Percentiles rank a stretch among this genome's conserved stretches.
phyloP scores from a whole-genome alignment of 139 green algal species.

The Chlorella vulgaris region DNA sequence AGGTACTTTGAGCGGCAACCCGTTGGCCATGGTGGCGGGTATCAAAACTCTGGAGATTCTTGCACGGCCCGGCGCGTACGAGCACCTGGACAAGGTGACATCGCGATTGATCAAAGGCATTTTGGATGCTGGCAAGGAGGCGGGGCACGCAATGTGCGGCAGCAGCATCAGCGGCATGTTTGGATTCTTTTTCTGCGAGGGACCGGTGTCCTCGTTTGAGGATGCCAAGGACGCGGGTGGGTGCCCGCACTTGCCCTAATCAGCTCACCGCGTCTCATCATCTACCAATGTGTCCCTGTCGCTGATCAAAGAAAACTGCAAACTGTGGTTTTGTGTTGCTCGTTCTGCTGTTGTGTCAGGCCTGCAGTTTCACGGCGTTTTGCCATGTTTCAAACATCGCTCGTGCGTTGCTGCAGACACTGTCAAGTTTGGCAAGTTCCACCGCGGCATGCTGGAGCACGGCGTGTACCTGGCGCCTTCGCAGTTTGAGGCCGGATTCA shows the following conservation, averaged over 20 bases:
- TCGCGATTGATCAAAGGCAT: conserved; percentile 90
- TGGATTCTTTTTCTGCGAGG: conserved; percentile 99
- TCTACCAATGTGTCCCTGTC: too few species aligned
- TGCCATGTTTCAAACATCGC: not conserved
- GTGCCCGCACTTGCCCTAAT: conserved; percentile 3
- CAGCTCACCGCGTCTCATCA: not conserved
- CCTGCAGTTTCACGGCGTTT: too few species aligned
- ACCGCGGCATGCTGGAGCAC: conserved; percentile 97
- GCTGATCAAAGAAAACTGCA: too few species aligned
- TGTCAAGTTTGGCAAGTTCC: conserved; percentile 95
- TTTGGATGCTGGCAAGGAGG: conserved; percentile 80
- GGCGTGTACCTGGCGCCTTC: conserved; percentile 97
- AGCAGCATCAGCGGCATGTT: conserved; percentile 98
- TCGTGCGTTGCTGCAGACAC: conserved; percentile 64
- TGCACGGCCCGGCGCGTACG: conserved; percentile 84
- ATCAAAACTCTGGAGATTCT: conserved; percentile 99
- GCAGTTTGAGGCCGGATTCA: conserved; percentile 97
- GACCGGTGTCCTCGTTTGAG: conserved; percentile 87
- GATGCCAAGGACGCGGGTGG: conserved; percentile 76
- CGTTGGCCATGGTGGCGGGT: conserved; percentile 96
- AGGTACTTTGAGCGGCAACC: conserved; percentile 97
- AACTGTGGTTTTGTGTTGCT: too few species aligned
- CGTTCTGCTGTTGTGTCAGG: not conserved
- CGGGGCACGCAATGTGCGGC: conserved; percentile 85
- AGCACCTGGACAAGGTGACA: conserved; percentile 92